These are phyloP conservation scores for Apiotrichum akiyoshidainum DNA, from an alignment of 1,284 basidiomycete species.

Conservation along the genomic window DNA sequence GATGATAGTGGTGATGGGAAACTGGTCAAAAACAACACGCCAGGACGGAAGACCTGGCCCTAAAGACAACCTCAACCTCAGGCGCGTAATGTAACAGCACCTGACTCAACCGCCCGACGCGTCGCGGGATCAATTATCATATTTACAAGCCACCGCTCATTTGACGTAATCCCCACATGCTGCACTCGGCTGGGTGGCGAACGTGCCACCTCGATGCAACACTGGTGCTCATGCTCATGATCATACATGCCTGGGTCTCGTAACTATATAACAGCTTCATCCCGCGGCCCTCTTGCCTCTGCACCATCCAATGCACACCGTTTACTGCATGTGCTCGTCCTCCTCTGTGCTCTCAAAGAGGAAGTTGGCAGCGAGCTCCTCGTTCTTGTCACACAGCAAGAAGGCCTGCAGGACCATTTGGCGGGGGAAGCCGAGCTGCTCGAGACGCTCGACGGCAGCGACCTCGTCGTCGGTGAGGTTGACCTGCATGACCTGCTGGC, in stretches of 20 bases:
- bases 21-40: background rate
- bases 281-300: background rate
- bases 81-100: background rate
- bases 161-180: background rate
- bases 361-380: slow-evolving; percentile 89
- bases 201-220: background rate
- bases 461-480: slow-evolving; percentile 70
- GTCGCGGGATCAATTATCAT: background rate
- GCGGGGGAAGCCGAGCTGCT: slow-evolving; percentile 79
- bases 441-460: slow-evolving; percentile 77
- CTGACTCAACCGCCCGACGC: slow-evolving; percentile 1
- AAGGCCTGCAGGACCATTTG: slow-evolving; percentile 78
- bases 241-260: slow-evolving; percentile 15
- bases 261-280: slow-evolving; percentile 6
- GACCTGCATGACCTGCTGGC: slow-evolving; percentile 68
- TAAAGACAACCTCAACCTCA: background rate
- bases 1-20: background rate
- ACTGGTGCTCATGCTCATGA: background rate
- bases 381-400: slow-evolving; percentile 88
- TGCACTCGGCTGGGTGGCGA: background rate
- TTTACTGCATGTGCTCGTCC: slow-evolving; percentile 45
- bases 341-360: slow-evolving; percentile 73
- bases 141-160: background rate
- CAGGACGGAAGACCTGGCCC: background rate
- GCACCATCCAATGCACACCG: background rate